A percentile compares a stretch with the other conserved stretches of the same genome.
phyloP scores from a whole-genome alignment of 1,139 yeast species.

The Yamadazyma membranifaciens region DNA sequence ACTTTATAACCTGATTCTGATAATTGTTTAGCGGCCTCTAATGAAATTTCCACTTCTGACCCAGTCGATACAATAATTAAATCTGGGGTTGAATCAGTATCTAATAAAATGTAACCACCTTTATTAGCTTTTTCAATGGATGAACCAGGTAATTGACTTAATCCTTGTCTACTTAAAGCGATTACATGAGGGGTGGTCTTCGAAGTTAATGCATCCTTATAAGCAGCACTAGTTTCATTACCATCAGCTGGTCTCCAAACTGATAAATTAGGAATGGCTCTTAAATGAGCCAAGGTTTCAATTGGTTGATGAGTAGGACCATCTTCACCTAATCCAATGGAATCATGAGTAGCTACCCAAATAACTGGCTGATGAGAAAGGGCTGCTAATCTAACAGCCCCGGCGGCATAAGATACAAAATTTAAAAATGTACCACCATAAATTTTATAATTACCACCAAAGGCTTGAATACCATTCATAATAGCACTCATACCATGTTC shows the following conservation, averaged over 20 bases:
- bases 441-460: conserved; percentile 87
- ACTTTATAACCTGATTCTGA: conserved; percentile 53
- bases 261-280: conserved; percentile 92
- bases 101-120: conserved; percentile 88
- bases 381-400: conserved; percentile 95
- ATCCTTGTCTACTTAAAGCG: conserved; percentile 95
- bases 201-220: conserved; percentile 71
- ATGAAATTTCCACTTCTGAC: conserved; percentile 85
- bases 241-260: conserved; percentile 99
- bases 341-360: conserved; percentile 99
- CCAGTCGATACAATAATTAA: conserved; percentile 88
- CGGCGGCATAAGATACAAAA: conserved; percentile 96
- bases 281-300: conserved; percentile 96
- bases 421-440: conserved; percentile 98
- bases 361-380: conserved; percentile 90
- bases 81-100: conserved; percentile 65
- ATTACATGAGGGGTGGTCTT: conserved; percentile 80
- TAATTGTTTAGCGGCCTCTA: conserved; percentile 74
- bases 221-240: conserved; percentile 97
- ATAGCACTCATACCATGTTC: conserved; percentile 99
- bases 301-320: conserved; percentile 99
- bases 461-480: conserved; percentile 96
- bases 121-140: conserved; percentile 85
- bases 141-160: conserved; percentile 95
- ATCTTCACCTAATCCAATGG: conserved; percentile 98